These are phyloP conservation scores for Mesembryanthemum crystallinum DNA, from an alignment of 148 eudicot species.

Conservation along the genomic window DNA sequence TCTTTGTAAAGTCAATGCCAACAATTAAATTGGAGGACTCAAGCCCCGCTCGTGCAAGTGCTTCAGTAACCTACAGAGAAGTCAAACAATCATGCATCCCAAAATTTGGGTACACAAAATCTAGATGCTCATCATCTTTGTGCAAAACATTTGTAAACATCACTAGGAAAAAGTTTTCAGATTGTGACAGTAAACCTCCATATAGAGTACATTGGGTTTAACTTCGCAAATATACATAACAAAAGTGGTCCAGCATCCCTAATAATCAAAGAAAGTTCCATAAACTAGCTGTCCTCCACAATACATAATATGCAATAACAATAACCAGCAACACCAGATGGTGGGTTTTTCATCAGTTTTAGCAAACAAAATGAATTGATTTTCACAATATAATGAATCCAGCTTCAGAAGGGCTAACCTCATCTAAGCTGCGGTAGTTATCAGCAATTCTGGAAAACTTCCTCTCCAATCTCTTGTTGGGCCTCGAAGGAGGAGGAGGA, in stretches of 20 bases:
- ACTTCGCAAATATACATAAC: neutral
- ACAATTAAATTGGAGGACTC: slow-evolving; percentile 96
- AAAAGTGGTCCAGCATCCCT: neutral
- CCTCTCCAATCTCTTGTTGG: slow-evolving; percentile 61
- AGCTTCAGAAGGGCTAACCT: slow-evolving; percentile 42
- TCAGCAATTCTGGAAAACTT: slow-evolving; percentile 89
- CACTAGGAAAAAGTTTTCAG: neutral
- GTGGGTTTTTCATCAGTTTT: neutral
- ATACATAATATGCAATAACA: neutral
- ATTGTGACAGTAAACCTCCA: neutral
- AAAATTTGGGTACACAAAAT: too few relatives aligned
- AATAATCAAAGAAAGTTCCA: neutral
- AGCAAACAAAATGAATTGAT: neutral
- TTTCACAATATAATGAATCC: neutral
- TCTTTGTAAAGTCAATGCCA: slow-evolving; percentile 98
- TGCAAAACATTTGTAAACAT: neutral
- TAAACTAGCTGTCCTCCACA: neutral
- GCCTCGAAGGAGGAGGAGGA: slow-evolving; percentile 26
- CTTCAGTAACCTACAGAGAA: slow-evolving; percentile 78
- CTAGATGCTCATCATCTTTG: neutral
- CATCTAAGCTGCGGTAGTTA: slow-evolving; percentile 76
- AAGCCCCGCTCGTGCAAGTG: slow-evolving; percentile 86
- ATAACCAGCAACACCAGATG: neutral
- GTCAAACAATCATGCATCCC: slow-evolving; percentile 7
- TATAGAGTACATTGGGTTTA: neutral